phyloP scores from a whole-genome alignment of 2,329 filamentous ascomycete genomes.

The Diaporthe longicolla region DNA sequence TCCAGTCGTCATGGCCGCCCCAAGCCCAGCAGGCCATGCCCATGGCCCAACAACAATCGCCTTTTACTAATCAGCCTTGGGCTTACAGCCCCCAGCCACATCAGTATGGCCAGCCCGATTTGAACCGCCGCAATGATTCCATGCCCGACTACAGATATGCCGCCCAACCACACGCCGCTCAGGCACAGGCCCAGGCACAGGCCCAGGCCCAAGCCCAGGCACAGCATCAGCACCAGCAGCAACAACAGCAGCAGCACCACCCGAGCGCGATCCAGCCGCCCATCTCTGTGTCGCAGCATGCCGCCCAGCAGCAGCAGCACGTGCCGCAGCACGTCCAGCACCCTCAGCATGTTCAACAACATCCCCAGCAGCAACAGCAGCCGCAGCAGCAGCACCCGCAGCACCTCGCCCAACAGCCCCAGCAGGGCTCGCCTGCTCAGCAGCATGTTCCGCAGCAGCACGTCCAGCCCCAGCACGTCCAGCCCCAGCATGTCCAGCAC shows the following conservation, averaged over 20 bases:
- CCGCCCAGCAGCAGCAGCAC: constrained; percentile 41
- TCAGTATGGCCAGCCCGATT: constrained; percentile 64
- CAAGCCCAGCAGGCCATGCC: constrained; percentile 49
- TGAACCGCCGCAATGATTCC: constrained; percentile 54
- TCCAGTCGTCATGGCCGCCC: constrained; percentile 50
- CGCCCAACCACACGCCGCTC: constrained; percentile 40
- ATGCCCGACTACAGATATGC: constrained; percentile 47
- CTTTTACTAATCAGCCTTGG: constrained; percentile 55
- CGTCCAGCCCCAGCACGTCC: constrained; percentile 52
- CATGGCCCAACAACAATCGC: constrained; percentile 47
- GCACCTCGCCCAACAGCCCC: constrained; percentile 46
- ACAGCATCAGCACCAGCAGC: constrained; percentile 47
- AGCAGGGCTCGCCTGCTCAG: constrained; percentile 45
- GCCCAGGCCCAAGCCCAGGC: constrained; percentile 21
- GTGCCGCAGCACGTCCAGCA: constrained; percentile 39
- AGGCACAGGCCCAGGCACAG: constrained; percentile 33
- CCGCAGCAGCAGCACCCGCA: constrained; percentile 50
- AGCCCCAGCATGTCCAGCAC: constrained; percentile 53
- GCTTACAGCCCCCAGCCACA: constrained; percentile 57
- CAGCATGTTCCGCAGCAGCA: constrained; percentile 51
- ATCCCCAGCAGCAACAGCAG: constrained; percentile 49
- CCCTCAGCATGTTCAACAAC: constrained; percentile 44
- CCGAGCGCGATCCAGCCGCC: constrained; percentile 42
- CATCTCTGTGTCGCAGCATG: constrained; percentile 42
- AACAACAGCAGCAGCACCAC: constrained; percentile 45